Evolutionary conservation across 306 rosid genomes (phyloP), one percentile per base, ranked within the genome.

Genomic region (Quercus agrifolia): DNA sequence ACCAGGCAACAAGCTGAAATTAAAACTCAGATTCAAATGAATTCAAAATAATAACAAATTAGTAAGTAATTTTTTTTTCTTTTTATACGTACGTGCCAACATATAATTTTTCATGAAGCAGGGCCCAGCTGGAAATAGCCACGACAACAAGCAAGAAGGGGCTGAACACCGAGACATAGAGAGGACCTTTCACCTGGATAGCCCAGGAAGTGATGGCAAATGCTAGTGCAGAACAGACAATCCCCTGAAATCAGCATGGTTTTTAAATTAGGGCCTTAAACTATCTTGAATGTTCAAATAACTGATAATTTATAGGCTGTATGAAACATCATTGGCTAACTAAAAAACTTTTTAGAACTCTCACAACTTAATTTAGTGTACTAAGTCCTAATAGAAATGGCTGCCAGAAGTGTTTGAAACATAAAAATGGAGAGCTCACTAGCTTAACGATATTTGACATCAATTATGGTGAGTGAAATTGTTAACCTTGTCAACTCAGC

Each of bases 121-220:
- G 72, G 21, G 90, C 88, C 98, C 98, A 93, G 41, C 94, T 90
- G 6, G 85, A 13, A 64, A 91, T 6, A 23, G 93, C 92, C 5
- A 88, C 89, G 52, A 91, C 30, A 30, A 93, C 80, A 19, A 91
- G 93, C 78, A 81, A 69, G 79, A 93, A 72, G 51, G 98, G 97
- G 78, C 83, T 81, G 90, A 93, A 94, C 20, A 89, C 88, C 0
- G 97, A 85, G 35, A 80, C 97, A 68, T 88, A 94, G 51, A 94
- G 90, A 58, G 97, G 91, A 19, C 98, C 98, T 83, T 89, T 90
- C 70, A 76, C 84, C 55, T 86, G 93, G 49, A 93, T 91, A 41
- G 87, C 76, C 98, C 97, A 93, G 0, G 93, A 83, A 19, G 91
- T 74, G 13, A 93, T 81, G 73, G 74, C 74, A 81, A 75, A 91